Base-by-base conservation (phyloP, 306 rosid genomes). In the Vicia sativa region DNA sequence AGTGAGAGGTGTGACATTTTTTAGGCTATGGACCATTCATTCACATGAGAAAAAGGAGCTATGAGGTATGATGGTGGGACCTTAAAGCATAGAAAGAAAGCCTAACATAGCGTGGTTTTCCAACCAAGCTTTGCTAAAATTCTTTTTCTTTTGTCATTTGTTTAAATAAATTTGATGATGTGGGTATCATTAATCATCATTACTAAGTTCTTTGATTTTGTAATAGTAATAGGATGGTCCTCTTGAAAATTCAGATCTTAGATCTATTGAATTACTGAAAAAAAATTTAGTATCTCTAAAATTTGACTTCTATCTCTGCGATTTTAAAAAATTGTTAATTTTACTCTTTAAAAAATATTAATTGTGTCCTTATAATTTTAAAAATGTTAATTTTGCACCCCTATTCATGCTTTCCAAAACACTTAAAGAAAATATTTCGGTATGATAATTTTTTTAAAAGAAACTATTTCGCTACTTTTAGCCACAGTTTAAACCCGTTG, bases 81-180 rank as follows among this genome's bases (percentile, higher is more conserved):
- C 72, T 31, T 58, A 61, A 7, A 52, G 71, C 48, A 75, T 59
- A 70, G 70, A 57, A 67, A 72, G n/a, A 82, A 79, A 74, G 86
- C 74, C 67, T 34, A 18, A 76, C 73, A 78, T 35, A 70, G 77
- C 85, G 80, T 80, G 85, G 77, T 83, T 80, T 84, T 78, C 59
- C 83, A 80, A 68, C 83, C 83, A 80, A 68, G 73, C 73, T 78
- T 70, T 74, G 74, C 70, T 64, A 63, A 63, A 74, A 79, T 57
- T 63, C 48, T 16, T 63, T 70, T 68, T 61, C 68, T 75, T 75
- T 71, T 62, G 28, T 48, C 15, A 61, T 21, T 75, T 67, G 62
- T 62, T 78, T 74, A 74, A 67, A 13, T 41, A 43, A 72, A 59
- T 61, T 78, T 82, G 67, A 54, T 78, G 44, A 62, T 77, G 80